A percentile compares a stretch with the other conserved stretches of the same genome.
Conservation (phyloP, 768 basidiomycete genomes). For the Lactifluus subvellereus region DNA sequence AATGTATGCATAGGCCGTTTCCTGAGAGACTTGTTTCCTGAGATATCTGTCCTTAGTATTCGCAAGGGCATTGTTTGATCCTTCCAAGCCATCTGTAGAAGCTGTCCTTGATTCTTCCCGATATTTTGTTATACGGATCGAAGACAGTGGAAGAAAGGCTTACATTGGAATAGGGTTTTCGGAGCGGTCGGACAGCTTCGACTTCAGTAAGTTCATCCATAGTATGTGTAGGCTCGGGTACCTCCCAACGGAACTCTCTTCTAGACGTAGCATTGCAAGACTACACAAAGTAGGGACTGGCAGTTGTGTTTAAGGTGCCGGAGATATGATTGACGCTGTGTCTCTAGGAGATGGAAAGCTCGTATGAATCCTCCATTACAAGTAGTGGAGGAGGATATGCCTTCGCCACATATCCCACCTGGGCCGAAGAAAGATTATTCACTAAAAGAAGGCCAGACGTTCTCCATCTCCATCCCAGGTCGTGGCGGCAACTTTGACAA, state of each 20-base stretch:
- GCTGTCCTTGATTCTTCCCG: constrained; percentile 93
- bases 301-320: not conserved
- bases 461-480: constrained; percentile 89
- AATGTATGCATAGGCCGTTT: constrained; percentile 46
- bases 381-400: constrained; percentile 43
- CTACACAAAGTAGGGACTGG: constrained; percentile 59
- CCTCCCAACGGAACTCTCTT: constrained; percentile 13
- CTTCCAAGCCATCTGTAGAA: constrained; percentile 77
- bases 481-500: constrained; percentile 40
- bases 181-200: constrained; percentile 84
- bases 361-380: constrained; percentile 29
- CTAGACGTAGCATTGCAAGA: constrained; percentile 82
- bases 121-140: constrained; percentile 90
- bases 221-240: not conserved
- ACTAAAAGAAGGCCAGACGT: constrained; percentile 91
- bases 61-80: constrained; percentile 79
- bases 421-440: constrained; percentile 93
- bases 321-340: not conserved
- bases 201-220: constrained; percentile 66
- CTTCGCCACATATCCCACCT: constrained; percentile 63
- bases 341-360: constrained; percentile 17
- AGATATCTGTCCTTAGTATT: constrained; percentile 49
- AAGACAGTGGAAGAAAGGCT: constrained; percentile 81
- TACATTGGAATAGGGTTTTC: constrained; percentile 93
- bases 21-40: constrained; percentile 1